Base-by-base conservation (phyloP, 176 grass and related monocot species). In the Pharus latifolius region DNA sequence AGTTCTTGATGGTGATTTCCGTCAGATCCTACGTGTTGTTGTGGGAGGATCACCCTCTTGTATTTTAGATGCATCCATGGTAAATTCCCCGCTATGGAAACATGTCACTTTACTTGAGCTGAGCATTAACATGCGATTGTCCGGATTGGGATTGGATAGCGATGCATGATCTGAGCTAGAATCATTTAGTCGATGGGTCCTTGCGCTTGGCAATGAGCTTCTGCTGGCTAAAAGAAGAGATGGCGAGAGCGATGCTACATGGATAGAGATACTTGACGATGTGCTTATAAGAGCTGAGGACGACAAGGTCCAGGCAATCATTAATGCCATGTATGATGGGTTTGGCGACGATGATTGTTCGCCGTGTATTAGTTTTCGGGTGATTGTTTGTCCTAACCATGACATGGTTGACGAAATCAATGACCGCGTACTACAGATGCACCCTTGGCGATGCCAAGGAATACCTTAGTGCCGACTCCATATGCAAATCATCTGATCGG, bases 371-470 rank as follows among this genome's bases (percentile, higher is more conserved):
- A 37, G 23, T 26, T 3, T 54, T n/a, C 1, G 64, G 7, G 63
- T 49, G 3, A 79, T 79, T 22, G 3, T 70, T 10, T 49, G 35
- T 4, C 64, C 51, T 0, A 69, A 19, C 14, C 69, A 79, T 48
- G 75, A 79, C 15, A 2, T 47, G 7, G 63, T 33, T 0, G 19
- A 40, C 12, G 14, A 35, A 12, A 51, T 79, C 4, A 79, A 79
- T 28, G 20, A 56, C 10, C 12, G 1, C 0, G 19, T 74, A 11
- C 14, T 74, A 2, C 0, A 1, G 0, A 16, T 2, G 0, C n/a
- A 5, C 57, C 0, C 60, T 20, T 16, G 2, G 8, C 0, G 6
- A 22, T 5, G 3, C 10, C 0, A 31, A 25, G 23, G 31, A 35
- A 0, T 81, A 81, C 16, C 2, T 73, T 0, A 74, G 78, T 29